Conservation (phyloP, 208 protist genomes). For the Trypanosoma scelopori region DNA sequence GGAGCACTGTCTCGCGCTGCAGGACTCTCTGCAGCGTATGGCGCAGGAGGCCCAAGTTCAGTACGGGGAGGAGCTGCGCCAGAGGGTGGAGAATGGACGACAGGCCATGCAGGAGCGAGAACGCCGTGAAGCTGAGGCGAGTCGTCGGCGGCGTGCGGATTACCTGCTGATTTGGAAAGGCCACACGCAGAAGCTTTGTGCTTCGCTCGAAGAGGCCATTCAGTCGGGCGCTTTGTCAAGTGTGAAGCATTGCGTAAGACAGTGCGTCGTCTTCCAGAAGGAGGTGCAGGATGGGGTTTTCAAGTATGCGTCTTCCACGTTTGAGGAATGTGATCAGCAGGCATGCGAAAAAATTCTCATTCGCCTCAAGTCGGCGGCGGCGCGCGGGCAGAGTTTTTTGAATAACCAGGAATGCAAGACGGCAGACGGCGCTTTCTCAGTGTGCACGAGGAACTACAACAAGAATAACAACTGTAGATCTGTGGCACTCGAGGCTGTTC, state of each 20-base stretch:
- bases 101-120: constrained; percentile 14
- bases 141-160: constrained; percentile 20
- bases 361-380: background rate
- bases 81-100: constrained; percentile 11
- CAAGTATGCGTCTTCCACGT: background rate
- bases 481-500: no score
- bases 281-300: constrained; percentile 19
- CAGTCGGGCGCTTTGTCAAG: background rate
- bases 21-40: constrained; percentile 12
- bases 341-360: background rate
- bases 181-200: constrained; percentile 14
- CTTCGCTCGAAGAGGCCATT: constrained; percentile 26
- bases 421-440: background rate
- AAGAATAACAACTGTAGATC: background rate
- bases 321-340: background rate
- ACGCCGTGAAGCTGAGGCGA: constrained; percentile 16
- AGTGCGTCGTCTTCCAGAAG: constrained; percentile 31
- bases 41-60: constrained; percentile 15
- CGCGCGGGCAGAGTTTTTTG: constrained; percentile 6
- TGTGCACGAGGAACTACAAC: background rate
- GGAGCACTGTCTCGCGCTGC: constrained; percentile 20
- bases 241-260: constrained; percentile 13
- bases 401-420: background rate
- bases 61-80: constrained; percentile 19
- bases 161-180: constrained; percentile 24